Conservation (phyloP, 2,329 filamentous ascomycete species). For the Ophiostoma australiae region DNA sequence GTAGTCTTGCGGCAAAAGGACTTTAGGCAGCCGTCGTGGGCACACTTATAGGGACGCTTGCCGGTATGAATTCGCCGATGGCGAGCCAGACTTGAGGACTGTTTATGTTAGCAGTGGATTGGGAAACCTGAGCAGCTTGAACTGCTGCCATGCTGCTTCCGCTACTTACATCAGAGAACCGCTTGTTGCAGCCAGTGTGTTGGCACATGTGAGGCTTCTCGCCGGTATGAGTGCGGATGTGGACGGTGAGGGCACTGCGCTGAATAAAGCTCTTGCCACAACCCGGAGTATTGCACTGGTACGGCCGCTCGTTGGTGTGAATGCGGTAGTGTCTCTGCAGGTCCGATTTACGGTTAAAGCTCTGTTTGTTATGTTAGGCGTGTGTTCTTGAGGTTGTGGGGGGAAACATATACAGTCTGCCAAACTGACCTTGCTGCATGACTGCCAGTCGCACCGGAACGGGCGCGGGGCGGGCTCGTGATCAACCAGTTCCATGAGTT, state of each 20-base stretch:
- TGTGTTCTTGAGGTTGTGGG: background rate
- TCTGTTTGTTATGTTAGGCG: constrained; percentile 40
- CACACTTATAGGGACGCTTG: constrained; percentile 61
- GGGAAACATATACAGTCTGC: background rate
- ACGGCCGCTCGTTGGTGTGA: constrained; percentile 66
- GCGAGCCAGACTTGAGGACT: constrained; percentile 62
- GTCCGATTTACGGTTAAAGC: constrained; percentile 68
- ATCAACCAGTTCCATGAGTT: constrained; percentile 60
- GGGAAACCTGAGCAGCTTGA: background rate
- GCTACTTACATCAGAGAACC: constrained; percentile 62
- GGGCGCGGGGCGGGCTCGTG: constrained; percentile 59
- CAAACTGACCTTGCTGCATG: constrained; percentile 54
- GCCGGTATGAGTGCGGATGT: constrained; percentile 76
- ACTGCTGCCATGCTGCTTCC: background rate
- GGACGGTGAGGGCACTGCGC: constrained; percentile 63
- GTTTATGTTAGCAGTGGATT: background rate
- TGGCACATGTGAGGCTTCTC: constrained; percentile 68
- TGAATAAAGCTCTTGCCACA: constrained; percentile 70
- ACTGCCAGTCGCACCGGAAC: constrained; percentile 60
- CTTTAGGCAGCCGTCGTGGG: constrained; percentile 57
- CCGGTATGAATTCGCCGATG: constrained; percentile 63
- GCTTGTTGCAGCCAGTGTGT: constrained; percentile 60
- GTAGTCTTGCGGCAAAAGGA: constrained; percentile 70
- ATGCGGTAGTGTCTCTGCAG: constrained; percentile 66
- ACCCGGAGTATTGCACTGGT: constrained; percentile 54